Conservation (phyloP, 805 yeast species). For the Starmerella etchellsii region DNA sequence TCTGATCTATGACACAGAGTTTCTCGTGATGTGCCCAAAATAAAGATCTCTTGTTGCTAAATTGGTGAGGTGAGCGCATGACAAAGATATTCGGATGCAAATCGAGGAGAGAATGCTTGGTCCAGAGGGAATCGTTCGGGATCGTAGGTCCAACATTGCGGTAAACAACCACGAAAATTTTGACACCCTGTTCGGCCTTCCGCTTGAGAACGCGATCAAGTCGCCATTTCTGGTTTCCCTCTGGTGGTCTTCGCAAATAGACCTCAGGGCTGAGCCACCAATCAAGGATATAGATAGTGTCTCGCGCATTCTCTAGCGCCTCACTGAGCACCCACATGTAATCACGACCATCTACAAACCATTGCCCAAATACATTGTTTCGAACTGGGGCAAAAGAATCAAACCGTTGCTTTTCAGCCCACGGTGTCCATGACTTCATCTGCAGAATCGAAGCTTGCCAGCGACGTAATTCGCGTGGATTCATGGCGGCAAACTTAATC, state of each 20-base stretch:
- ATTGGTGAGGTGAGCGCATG: slow-evolving; percentile 88
- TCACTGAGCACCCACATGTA: slow-evolving; percentile 92
- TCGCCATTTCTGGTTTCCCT: slow-evolving; percentile 90
- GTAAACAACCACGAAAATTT: slow-evolving; percentile 79
- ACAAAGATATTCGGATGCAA: slow-evolving; percentile 79
- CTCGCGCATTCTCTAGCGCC: slow-evolving; percentile 86
- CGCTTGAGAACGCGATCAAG: slow-evolving; percentile 76
- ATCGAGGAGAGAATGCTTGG: slow-evolving; percentile 82
- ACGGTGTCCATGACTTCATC: slow-evolving; percentile 55
- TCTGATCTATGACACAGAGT: slow-evolving; percentile 71
- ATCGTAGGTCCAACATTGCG: slow-evolving; percentile 90
- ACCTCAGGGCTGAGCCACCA: slow-evolving; percentile 98
- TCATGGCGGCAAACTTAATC: slow-evolving; percentile 42
- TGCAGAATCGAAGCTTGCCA: slow-evolving; percentile 63
- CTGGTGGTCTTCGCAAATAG: slow-evolving; percentile 84
- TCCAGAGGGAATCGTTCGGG: slow-evolving; percentile 85
- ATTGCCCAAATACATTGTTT: slow-evolving; percentile 74
- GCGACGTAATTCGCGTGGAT: slow-evolving; percentile 65
- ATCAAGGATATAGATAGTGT: slow-evolving; percentile 86
- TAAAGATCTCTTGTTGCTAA: slow-evolving; percentile 68
- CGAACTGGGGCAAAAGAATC: slow-evolving; percentile 88
- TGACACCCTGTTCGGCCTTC: slow-evolving; percentile 90
- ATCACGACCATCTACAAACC: slow-evolving; percentile 95
- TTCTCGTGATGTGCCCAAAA: slow-evolving; percentile 99
- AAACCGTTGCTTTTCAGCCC: slow-evolving; percentile 69